phyloP scores from a whole-genome alignment of 164 flowering plant genomes.

The Amborella trichopoda region DNA sequence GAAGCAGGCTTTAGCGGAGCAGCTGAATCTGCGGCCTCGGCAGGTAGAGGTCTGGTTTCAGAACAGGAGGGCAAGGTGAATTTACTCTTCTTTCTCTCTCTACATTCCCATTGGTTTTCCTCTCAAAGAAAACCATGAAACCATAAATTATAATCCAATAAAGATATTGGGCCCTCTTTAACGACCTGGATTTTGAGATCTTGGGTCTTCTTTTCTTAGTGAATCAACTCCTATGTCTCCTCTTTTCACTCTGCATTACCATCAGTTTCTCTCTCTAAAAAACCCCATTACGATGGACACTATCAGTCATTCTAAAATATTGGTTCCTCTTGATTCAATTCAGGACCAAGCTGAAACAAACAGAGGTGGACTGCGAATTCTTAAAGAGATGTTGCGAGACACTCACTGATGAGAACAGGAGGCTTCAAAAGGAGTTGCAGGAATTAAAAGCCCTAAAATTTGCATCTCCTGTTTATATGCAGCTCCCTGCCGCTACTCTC shows the following conservation, averaged over 20 bases:
- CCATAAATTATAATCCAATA: neutral
- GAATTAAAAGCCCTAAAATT: conserved; percentile 69
- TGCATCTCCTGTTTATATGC: conserved; percentile 49
- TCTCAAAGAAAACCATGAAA: neutral
- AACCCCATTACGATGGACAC: no score
- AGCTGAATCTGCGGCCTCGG: conserved; percentile 62
- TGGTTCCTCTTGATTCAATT: neutral
- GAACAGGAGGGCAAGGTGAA: conserved; percentile 80
- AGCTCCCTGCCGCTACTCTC: conserved; percentile 38
- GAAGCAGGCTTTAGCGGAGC: conserved; percentile 74
- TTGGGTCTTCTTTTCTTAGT: neutral
- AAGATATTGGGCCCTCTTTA: neutral
- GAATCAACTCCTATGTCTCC: no score
- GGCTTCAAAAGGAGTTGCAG: conserved; percentile 67
- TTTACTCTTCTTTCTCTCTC: neutral
- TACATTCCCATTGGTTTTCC: neutral
- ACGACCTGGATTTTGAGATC: neutral
- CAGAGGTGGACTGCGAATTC: conserved; percentile 81
- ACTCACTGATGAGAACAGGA: conserved; percentile 63
- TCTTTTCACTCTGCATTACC: no score
- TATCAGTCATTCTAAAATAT: neutral
- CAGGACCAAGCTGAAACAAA: conserved; percentile 92
- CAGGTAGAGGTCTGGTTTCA: conserved; percentile 97
- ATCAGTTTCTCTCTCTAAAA: no score
- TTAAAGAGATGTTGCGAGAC: conserved; percentile 78